These are phyloP conservation scores for Aureobasidium lini DNA, from an alignment of 2,329 filamentous ascomycete genomes.

Conservation along the genomic window DNA sequence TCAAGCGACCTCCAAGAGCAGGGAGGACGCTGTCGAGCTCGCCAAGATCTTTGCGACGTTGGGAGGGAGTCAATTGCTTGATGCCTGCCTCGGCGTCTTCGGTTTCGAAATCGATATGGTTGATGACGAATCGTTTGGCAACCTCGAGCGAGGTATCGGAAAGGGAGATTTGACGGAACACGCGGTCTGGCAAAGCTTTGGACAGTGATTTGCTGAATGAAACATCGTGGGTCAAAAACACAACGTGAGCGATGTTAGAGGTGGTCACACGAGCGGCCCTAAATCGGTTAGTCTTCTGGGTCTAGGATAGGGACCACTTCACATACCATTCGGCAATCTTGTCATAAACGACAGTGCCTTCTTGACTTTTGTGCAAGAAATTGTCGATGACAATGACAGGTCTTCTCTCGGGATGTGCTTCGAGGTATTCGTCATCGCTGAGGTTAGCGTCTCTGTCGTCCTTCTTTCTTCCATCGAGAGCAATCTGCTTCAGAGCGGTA, in stretches of 20 bases:
- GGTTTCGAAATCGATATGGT: constrained; percentile 57
- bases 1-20: constrained; percentile 81
- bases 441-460: constrained; percentile 65
- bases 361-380: constrained; percentile 67
- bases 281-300: neutral
- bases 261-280: constrained; percentile 70
- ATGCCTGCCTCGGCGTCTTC: constrained; percentile 31
- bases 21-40: constrained; percentile 78
- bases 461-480: constrained; percentile 61
- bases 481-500: constrained; percentile 68
- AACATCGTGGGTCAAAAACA: constrained; percentile 86
- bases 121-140: constrained; percentile 84
- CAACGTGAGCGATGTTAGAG: constrained; percentile 83
- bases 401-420: constrained; percentile 76
- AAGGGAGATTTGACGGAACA: constrained; percentile 78
- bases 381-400: constrained; percentile 87
- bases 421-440: constrained; percentile 78
- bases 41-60: constrained; percentile 49
- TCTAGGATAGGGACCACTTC: constrained; percentile 1
- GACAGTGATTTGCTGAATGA: constrained; percentile 82
- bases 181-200: constrained; percentile 80
- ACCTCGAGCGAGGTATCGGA: constrained; percentile 78
- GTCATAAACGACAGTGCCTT: constrained; percentile 42
- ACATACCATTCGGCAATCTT: constrained; percentile 61
- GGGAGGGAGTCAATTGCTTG: constrained; percentile 38